phyloP scores from a whole-genome alignment of 306 rosid genomes.

The Nissolia schottii region DNA sequence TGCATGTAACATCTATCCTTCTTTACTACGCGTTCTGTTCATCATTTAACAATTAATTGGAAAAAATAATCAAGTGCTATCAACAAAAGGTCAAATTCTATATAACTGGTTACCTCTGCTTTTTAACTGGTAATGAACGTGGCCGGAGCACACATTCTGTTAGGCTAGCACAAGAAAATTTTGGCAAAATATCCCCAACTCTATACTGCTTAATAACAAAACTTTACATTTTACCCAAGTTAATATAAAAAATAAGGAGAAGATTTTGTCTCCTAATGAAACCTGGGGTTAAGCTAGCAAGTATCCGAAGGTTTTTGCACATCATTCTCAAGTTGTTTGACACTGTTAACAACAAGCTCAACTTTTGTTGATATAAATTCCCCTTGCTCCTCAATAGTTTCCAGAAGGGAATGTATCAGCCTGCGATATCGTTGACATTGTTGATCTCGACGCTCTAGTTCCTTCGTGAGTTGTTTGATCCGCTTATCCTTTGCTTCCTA shows the following conservation, averaged over 20 bases:
- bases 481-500: conserved; percentile 37
- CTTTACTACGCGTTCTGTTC: background rate
- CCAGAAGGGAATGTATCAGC: conserved; percentile 23
- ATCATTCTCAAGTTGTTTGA: conserved; percentile 28
- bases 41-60: background rate
- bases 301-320: conserved; percentile 19
- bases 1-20: background rate
- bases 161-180: background rate
- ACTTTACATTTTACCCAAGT: background rate
- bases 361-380: conserved; percentile 26
- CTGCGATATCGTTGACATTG: conserved; percentile 26
- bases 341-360: background rate
- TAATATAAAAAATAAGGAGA: background rate
- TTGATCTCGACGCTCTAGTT: conserved; percentile 33
- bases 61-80: background rate
- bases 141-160: background rate
- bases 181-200: background rate
- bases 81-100: background rate
- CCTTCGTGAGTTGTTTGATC: conserved; percentile 29
- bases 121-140: background rate
- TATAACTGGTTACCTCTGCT: background rate
- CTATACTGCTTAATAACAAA: background rate
- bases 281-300: background rate
- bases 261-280: background rate
- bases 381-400: conserved; percentile 30